phyloP scores from a whole-genome alignment of 441 rosid genomes.

The Omphalea diandra region DNA sequence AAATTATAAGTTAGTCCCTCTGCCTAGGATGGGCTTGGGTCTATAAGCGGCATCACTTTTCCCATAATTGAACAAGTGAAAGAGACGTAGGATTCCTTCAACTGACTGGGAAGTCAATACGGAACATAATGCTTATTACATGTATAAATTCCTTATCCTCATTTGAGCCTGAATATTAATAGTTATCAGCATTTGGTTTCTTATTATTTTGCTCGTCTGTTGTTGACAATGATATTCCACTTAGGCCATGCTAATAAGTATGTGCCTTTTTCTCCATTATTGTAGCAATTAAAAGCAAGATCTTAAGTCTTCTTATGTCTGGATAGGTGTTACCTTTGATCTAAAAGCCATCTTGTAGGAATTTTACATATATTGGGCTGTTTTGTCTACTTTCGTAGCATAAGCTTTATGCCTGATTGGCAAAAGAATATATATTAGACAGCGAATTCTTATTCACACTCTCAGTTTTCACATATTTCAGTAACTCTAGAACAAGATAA shows the following conservation, averaged over 20 bases:
- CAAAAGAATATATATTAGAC: too few species aligned
- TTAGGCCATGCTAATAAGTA: background rate
- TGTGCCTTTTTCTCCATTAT: background rate
- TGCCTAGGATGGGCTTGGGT: background rate
- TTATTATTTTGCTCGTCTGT: background rate
- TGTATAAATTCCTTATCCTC: background rate
- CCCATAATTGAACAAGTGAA: background rate
- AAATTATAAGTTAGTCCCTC: background rate
- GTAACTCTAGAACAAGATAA: too few species aligned
- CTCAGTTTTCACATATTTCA: background rate
- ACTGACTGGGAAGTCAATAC: background rate
- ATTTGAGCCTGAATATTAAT: background rate
- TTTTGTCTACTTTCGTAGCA: background rate
- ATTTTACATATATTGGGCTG: background rate
- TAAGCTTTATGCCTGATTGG: background rate
- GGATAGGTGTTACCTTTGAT: background rate
- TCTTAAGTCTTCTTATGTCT: background rate
- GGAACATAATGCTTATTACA: too few species aligned
- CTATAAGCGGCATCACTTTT: background rate
- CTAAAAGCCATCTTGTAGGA: background rate
- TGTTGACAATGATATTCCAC: background rate
- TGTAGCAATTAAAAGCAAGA: background rate
- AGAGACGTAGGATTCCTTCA: background rate
- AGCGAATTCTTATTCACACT: background rate
- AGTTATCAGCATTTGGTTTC: background rate